Base-by-base conservation (phyloP, 2,329 filamentous ascomycete genomes). In the Orbilia javanica region DNA sequence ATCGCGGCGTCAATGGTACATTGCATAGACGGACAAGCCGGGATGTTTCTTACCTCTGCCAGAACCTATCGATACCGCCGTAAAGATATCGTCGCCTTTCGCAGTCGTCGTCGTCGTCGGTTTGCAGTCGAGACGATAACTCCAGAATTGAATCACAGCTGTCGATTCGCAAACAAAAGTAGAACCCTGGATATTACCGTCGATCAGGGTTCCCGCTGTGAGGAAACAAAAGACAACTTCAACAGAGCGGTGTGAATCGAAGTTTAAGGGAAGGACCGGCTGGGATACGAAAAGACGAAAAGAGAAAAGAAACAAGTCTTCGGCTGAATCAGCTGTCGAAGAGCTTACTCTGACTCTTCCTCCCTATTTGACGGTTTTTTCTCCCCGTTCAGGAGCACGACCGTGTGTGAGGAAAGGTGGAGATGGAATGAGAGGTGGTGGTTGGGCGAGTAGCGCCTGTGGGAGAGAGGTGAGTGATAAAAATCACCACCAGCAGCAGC, bases 361-460 rank as follows among this genome's bases (percentile, higher is more conserved):
- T 72, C 67, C 67, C 52, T 55, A 53, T 71, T 71, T 66, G 65
- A 60, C 57, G 64, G 39, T 29, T 77, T 77, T 55, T 22, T 22
- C 10, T 15, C 39, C 65, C 65, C 31, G 53, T 60, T 67, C 67
- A 68, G 74, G 67, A 78, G 74, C 62, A 78, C 50, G 42, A 55
- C 74, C 74, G 67, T 66, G 74, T 62, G 62, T 72, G 63, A 60
- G 53, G 63, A 78, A 77, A 77, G 66, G 73, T 65, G 74, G 67
- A 78, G 74, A 55, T 70, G 67, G 50, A 71, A 44, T 42, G 63
- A 78, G 67, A 55, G 67, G 67, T 72, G 46, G 57, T 70, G 67
- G 74, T 53, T 66, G 52, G 53, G 67, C 53, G 34, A 57, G 62
- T 78, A 78, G 63, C 67, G 74, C 74, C 65, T 25, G 50, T 60